These are phyloP conservation scores for Ogataea philodendri DNA, from an alignment of 805 yeast genomes.

Conservation along the genomic window DNA sequence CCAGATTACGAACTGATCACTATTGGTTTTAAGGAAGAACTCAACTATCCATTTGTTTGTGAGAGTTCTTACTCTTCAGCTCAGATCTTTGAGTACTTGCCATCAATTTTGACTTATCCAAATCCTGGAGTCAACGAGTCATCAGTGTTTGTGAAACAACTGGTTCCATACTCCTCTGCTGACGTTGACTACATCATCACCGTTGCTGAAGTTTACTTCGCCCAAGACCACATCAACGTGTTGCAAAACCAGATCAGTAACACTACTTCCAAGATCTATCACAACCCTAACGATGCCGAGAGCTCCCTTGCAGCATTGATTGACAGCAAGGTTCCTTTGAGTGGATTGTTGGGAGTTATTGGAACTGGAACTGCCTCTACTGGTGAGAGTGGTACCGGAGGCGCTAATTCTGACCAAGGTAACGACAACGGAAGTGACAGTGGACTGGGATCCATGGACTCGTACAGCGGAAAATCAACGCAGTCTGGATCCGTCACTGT, in stretches of 20 bases:
- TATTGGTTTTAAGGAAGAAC: constrained; percentile 72
- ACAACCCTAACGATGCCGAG: constrained; percentile 54
- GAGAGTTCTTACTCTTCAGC: constrained; percentile 72
- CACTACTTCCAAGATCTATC: constrained; percentile 56
- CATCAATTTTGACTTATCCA: constrained; percentile 66
- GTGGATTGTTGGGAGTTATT: constrained; percentile 37
- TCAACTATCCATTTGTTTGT: constrained; percentile 85
- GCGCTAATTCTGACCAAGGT: constrained; percentile 5
- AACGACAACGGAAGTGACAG: constrained; percentile 7
- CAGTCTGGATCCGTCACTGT: constrained; percentile 15
- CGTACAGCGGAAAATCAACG: background rate
- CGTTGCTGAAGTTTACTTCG: constrained; percentile 85
- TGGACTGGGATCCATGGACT: constrained; percentile 32
- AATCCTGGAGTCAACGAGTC: constrained; percentile 36
- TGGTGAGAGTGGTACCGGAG: constrained; percentile 12
- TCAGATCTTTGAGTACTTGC: constrained; percentile 81
- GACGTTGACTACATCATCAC: constrained; percentile 68
- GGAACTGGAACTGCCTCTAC: constrained; percentile 15
- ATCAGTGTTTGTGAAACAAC: constrained; percentile 57
- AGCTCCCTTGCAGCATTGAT: constrained; percentile 62
- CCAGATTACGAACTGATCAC: constrained; percentile 56
- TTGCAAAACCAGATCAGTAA: constrained; percentile 52
- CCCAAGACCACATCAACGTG: constrained; percentile 45
- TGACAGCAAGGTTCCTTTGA: constrained; percentile 65
- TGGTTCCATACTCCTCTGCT: constrained; percentile 70